These are phyloP conservation scores for Phascolomyces articulosus DNA, from an alignment of 371 early-diverging fungal species.

Conservation along the genomic window DNA sequence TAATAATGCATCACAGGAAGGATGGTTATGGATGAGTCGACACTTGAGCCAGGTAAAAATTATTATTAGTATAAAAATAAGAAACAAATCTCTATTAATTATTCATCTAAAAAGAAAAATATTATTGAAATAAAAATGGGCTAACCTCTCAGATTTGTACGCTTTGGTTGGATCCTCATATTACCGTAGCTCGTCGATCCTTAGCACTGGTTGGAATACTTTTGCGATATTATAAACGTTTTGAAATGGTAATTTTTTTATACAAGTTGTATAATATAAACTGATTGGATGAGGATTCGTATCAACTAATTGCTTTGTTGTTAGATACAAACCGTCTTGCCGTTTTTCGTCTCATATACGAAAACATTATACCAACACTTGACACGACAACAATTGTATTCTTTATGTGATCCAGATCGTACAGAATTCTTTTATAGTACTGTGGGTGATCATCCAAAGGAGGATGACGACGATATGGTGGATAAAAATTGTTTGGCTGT, in stretches of 20 bases:
- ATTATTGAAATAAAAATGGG: not conserved
- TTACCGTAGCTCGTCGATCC: constrained; percentile 24
- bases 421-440: constrained; percentile 22
- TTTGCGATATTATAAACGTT: not conserved
- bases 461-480: not conserved
- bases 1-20: not conserved
- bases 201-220: constrained; percentile 15
- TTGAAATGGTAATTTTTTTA: not conserved
- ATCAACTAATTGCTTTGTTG: not conserved
- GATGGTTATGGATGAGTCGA: constrained; percentile 6
- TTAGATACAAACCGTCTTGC: not conserved
- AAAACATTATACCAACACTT: constrained; percentile 1
- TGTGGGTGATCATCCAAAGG: not conserved
- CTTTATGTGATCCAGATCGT: constrained; percentile 4
- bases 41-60: not conserved
- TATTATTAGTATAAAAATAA: too few species aligned
- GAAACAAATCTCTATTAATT: too few species aligned
- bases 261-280: too few species aligned
- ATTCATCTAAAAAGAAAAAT: not conserved
- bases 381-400: not conserved
- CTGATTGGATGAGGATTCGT: not conserved
- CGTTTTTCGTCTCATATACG: not conserved
- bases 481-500: not conserved
- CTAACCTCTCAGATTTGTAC: constrained; percentile 5
- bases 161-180: constrained; percentile 13